phyloP scores from a whole-genome alignment of 805 yeast species.

The Barnettozyma vustinii region DNA sequence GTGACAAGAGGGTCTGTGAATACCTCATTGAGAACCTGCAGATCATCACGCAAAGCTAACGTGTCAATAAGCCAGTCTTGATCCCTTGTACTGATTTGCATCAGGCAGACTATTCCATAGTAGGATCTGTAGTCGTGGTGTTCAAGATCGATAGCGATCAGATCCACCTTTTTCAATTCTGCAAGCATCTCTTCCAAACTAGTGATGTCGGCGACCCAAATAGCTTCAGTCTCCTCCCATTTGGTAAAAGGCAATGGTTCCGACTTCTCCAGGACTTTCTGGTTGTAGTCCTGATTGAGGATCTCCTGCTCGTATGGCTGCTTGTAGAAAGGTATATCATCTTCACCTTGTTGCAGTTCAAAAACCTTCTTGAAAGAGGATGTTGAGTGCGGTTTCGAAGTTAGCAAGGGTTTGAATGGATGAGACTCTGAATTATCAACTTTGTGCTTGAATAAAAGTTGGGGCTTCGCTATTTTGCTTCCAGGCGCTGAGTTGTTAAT shows the following conservation, averaged over 20 bases:
- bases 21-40: conserved; percentile 60
- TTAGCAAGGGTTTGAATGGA: conserved; percentile 76
- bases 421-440: conserved; percentile 62
- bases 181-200: conserved; percentile 49
- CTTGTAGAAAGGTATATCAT: conserved; percentile 52
- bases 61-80: conserved; percentile 88
- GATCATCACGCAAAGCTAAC: conserved; percentile 65
- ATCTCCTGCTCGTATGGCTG: conserved; percentile 86
- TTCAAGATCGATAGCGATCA: conserved; percentile 89
- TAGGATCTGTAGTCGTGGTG: conserved; percentile 92
- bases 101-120: conserved; percentile 83
- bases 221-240: conserved; percentile 62
- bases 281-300: conserved; percentile 62
- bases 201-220: conserved; percentile 64
- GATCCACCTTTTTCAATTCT: conserved; percentile 45
- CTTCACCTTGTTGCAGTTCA: conserved; percentile 31
- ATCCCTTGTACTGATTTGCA: conserved; percentile 85
- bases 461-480: conserved; percentile 58
- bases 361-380: conserved; percentile 49
- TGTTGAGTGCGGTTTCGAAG: conserved; percentile 66
- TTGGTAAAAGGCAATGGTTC: conserved; percentile 49
- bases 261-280: conserved; percentile 37
- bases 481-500: conserved; percentile 16
- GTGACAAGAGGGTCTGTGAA: conserved; percentile 77
- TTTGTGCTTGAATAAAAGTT: conserved; percentile 46